Conservation (phyloP, 176 grass and related monocot genomes). For the Rhynchospora pubera region DNA sequence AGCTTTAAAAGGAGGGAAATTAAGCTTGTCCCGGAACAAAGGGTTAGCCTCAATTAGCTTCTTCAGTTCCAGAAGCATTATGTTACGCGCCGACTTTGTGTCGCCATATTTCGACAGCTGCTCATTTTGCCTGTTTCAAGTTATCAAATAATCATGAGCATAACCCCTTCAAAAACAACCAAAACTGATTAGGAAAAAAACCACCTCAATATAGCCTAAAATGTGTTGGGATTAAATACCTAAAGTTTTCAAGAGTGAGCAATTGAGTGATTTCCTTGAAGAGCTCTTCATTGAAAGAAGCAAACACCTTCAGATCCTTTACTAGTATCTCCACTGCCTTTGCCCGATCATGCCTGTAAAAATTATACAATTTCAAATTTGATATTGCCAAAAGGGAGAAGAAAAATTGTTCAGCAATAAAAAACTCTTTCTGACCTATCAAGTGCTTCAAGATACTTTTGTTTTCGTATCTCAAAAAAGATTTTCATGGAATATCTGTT, state of each 20-base stretch:
- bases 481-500: constrained; percentile 99
- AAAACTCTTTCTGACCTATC: constrained; percentile 49
- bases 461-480: constrained; percentile 99
- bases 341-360: constrained; percentile 78
- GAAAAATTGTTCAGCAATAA: not conserved
- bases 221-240: constrained; percentile 28
- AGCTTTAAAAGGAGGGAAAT: constrained; percentile 93
- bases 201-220: not conserved
- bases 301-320: constrained; percentile 98
- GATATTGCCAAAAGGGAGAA: not conserved
- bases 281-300: constrained; percentile 97
- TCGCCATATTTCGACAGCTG: constrained; percentile 98
- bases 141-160: not conserved
- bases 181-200: not conserved
- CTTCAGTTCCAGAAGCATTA: constrained; percentile 98
- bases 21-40: constrained; percentile 88
- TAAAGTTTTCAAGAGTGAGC: constrained; percentile 97
- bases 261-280: constrained; percentile 99
- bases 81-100: constrained; percentile 97
- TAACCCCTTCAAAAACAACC: not conserved
- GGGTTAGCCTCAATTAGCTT: constrained; percentile 97
- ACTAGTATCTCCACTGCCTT: constrained; percentile 98
- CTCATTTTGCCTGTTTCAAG: constrained; percentile 84
- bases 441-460: constrained; percentile 98
- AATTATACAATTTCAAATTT: not conserved